Evolutionary conservation across 1,284 basidiomycete genomes (phyloP).

Genomic region (Porodaedalea pini): DNA sequence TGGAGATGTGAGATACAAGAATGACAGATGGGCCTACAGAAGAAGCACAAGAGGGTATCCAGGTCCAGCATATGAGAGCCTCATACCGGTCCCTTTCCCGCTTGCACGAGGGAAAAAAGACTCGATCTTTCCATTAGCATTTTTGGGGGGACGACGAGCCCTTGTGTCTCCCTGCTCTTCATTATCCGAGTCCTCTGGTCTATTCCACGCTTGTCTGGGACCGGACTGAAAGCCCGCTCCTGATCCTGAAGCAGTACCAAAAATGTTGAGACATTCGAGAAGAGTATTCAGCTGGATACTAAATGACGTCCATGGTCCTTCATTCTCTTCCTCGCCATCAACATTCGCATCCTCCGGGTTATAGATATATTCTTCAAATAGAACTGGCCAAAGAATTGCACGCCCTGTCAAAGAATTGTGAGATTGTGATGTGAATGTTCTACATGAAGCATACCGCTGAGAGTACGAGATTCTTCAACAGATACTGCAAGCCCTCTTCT

Average conservation of each 20-base stretch:
- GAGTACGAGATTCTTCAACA: conserved; percentile 16
- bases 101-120: conserved; percentile 47
- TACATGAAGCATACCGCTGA: conserved; percentile 2
- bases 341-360: conserved; percentile 23
- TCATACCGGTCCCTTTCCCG: conserved; percentile 77
- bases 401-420: conserved; percentile 34
- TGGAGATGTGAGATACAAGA: not conserved
- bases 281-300: conserved; percentile 47
- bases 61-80: conserved; percentile 75
- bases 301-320: conserved; percentile 31
- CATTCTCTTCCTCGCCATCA: conserved; percentile 23
- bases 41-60: conserved; percentile 79
- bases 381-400: conserved; percentile 42
- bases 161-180: conserved; percentile 22
- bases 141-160: conserved; percentile 13
- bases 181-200: conserved; percentile 13
- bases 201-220: conserved; percentile 16
- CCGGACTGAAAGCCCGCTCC: conserved; percentile 7
- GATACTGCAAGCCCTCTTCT: conserved; percentile 10
- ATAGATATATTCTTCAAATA: conserved; percentile 43
- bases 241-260: conserved; percentile 41
- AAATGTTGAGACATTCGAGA: conserved; percentile 55
- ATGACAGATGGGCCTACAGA: conserved; percentile 55
- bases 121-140: conserved; percentile 38
- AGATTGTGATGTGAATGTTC: no score